Evolutionary conservation across 768 basidiomycete species (phyloP), one percentile per base, ranked within the genome.

Genomic region (Pleurotus citrinopileatus): DNA sequence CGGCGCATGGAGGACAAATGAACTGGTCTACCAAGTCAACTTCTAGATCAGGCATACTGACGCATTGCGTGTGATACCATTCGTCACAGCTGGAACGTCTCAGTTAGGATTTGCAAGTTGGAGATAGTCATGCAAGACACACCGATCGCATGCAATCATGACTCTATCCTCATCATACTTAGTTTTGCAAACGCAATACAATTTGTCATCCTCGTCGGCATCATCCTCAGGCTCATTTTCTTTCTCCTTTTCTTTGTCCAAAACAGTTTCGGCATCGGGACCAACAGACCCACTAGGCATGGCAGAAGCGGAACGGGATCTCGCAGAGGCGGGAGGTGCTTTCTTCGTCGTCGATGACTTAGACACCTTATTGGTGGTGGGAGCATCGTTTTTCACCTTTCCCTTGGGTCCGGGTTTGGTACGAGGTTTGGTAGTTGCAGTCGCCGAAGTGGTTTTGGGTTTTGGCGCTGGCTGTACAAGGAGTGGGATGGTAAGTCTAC

Each of bases 101-200:
- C 20, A 23, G 20, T 34, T 53, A 17, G 48, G 20, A 3, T 1
- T 9, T 40, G 42, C 23, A 22, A 53, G 34, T 2, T 42, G 34
- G 51, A 45, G 34, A 27, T 43, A 26, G 29, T 42, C 34, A 27
- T 45, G 23, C 57, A 53, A 23, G 37, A 67, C 88, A 52, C 60
- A 92, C 91, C 84, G 80, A 73, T 96, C 94, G 64, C 94, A 96
- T 23, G 91, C 94, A 66, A 96, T 94, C 94, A 96, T 96, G 57
- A 87, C 79, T 48, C 81, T 76, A 64, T 92, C 90, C 65, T 93
- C 89, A 59, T 96, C 89, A 59, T 96, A 95, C 59, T 75, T 80
- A 19, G 87, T 90, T 69, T 89, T 83, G 74, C 94, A 97, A 12
- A 96, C 73, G 62, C 94, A 96, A 62, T 96, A 96, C 47, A 94